A percentile compares a stretch with the other conserved stretches of the same genome.
These are phyloP conservation scores for Colletotrichum navitas DNA, from an alignment of 2,329 filamentous ascomycete species.

Conservation along the genomic window DNA sequence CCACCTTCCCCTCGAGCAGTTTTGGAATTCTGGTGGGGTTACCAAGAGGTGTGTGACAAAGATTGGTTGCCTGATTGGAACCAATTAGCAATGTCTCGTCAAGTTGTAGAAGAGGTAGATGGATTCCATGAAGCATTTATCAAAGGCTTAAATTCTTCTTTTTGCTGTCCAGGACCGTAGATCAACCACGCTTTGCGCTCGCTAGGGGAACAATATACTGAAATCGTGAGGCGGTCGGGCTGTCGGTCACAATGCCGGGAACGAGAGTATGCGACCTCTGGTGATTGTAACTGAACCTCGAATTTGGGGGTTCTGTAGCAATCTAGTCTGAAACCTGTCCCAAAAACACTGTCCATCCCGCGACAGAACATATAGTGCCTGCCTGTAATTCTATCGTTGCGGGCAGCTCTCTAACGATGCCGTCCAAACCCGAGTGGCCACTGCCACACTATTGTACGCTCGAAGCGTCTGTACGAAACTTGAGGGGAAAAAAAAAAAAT, in stretches of 20 bases:
- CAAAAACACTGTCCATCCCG: not conserved
- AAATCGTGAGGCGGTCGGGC: not conserved
- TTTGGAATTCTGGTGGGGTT: conserved; percentile 17
- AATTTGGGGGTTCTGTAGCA: conserved; percentile 6
- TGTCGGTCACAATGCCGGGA: not conserved
- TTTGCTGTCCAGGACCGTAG: conserved; percentile 10
- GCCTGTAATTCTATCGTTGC: not conserved
- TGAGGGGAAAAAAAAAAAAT: no score
- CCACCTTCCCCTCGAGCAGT: conserved; percentile 7
- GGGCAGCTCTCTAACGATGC: not conserved
- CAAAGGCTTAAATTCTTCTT: conserved; percentile 24
- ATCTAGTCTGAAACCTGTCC: conserved; percentile 8
- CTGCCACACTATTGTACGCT: not conserved
- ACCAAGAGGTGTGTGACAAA: conserved; percentile 19
- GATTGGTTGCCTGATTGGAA: conserved; percentile 23
- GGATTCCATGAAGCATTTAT: conserved; percentile 11
- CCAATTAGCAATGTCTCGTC: conserved; percentile 15
- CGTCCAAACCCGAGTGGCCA: not conserved
- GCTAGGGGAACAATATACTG: not conserved
- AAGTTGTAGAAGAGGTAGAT: conserved; percentile 17
- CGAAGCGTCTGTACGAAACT: not conserved
- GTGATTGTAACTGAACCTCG: not conserved
- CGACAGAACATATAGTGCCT: not conserved
- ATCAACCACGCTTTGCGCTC: not conserved
- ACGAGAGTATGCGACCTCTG: not conserved